Evolutionary conservation across 805 yeast species (phyloP), one percentile per base, ranked within the genome.

Genomic region (Wickerhamiella sergipiensis): DNA sequence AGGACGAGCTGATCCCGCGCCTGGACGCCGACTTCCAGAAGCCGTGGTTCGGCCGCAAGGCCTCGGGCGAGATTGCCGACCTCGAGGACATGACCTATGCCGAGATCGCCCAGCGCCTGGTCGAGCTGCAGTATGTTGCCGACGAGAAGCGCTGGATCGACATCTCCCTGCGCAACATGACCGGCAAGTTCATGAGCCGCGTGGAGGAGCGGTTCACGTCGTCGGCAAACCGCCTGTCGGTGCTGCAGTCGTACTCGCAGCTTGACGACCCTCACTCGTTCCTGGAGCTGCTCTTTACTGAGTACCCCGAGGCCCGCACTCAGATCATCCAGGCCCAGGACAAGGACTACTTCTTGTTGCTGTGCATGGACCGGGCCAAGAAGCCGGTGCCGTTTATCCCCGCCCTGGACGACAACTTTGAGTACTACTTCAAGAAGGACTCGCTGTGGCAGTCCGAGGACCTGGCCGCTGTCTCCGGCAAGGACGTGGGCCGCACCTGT

Each of bases 321-420:
- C 98, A 92, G 72, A 79, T 88, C 65, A 75, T 92, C 66, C 86
- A 85, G 63, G 95, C 94, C 66, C 96, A 89, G 72, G 99, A 92
- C 73, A 80, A 84, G 68, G 97, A 92, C 68, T 85, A 72, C 76
- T 92, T 92, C 77, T 76, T 92, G 70, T 78, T 79, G 67, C 74
- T 83, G 62, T 85, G 95, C 66, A 75, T 80, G 57, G 80, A 80
- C 64, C 95, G 95, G 60, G 64, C 71, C 54, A 97, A 90, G 73
- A 92, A 92, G 72, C 99, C 99, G 33, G 96, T 88, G 65, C 98
- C 98, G 57, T 92, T 92, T 61, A 89, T 92, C 61, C 99, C 99
- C 48, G 84, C 86, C 19, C 76, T 92, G 67, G 95, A 92, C 65
- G 94, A 86, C 59, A 84, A 86, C 73, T 87, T 92, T 63, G 97